Conservation (phyloP, 441 rosid genomes). For the Melastoma candidum region DNA sequence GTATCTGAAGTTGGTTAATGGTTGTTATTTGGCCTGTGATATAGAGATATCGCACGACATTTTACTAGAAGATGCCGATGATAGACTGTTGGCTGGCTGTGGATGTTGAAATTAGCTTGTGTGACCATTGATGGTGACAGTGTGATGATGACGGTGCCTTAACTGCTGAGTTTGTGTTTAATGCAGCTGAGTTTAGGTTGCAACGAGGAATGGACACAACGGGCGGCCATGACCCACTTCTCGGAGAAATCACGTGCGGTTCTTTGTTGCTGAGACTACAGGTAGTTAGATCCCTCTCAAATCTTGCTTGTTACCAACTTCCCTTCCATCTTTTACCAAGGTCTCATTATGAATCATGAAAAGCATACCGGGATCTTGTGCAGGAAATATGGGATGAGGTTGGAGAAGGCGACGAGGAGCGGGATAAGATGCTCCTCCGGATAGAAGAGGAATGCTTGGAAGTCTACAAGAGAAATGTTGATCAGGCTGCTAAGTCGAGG, state of each 20-base stretch:
- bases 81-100: no score
- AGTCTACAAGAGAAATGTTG: constrained; percentile 94
- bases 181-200: constrained; percentile 15
- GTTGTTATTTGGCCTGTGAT: no score
- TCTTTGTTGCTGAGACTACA: constrained; percentile 81
- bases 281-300: constrained; percentile 31
- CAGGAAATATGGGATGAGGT: constrained; percentile 99
- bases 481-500: constrained; percentile 74
- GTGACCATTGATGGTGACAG: no score
- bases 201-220: constrained; percentile 52
- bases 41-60: no score
- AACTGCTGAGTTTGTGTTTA: constrained; percentile 2
- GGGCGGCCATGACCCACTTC: constrained; percentile 60
- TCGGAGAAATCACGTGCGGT: constrained; percentile 85
- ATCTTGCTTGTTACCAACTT: neutral
- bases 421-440: constrained; percentile 87
- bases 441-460: constrained; percentile 92
- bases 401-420: constrained; percentile 83
- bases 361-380: constrained; percentile 5
- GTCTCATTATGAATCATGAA: no score
- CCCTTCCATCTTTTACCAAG: no score
- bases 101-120: no score
- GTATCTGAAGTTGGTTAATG: no score
- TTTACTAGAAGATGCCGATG: no score
- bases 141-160: no score